Percentiles rank a stretch among this genome's conserved stretches.
These are phyloP conservation scores for Neopestalotiopsis sp. DNA, from an alignment of 2,329 filamentous ascomycete species.

Conservation along the genomic window DNA sequence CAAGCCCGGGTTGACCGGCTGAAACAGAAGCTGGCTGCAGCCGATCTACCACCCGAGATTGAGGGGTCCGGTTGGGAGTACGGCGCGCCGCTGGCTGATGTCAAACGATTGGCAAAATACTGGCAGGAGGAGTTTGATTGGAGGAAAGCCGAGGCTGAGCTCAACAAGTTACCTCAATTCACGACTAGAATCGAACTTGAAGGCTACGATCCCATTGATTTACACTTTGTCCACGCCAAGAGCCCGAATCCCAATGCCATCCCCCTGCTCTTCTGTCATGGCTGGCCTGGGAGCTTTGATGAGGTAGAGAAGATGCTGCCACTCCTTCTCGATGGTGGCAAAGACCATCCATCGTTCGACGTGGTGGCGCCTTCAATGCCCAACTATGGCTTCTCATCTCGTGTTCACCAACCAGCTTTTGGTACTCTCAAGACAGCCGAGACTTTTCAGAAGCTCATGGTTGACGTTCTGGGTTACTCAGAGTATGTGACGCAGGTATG, in stretches of 20 bases:
- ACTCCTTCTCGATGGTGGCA: conserved; percentile 29
- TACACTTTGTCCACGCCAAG: conserved; percentile 65
- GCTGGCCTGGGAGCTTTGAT: conserved; percentile 63
- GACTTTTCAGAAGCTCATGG: conserved; percentile 64
- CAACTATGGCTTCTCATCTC: conserved; percentile 48
- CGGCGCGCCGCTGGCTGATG: conserved; percentile 62
- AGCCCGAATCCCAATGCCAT: conserved; percentile 50
- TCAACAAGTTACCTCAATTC: conserved; percentile 68
- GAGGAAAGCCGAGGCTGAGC: conserved; percentile 59
- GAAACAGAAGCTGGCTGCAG: conserved; percentile 56
- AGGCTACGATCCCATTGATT: conserved; percentile 61
- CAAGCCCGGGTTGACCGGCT: conserved; percentile 58
- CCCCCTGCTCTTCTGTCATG: conserved; percentile 33
- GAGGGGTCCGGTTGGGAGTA: conserved; percentile 58
- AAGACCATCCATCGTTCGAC: conserved; percentile 45
- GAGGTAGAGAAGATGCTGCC: conserved; percentile 62
- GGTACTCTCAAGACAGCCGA: conserved; percentile 62
- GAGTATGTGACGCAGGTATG: conserved; percentile 54
- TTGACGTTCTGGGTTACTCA: conserved; percentile 57
- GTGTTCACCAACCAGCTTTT: conserved; percentile 55
- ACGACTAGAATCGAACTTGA: conserved; percentile 56
- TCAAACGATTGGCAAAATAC: conserved; percentile 61
- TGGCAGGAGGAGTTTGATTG: conserved; percentile 67
- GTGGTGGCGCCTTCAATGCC: conserved; percentile 53
- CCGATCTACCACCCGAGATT: conserved; percentile 63